These are phyloP conservation scores for Aspergillus chevalieri DNA, from an alignment of 2,329 filamentous ascomycete genomes.

Conservation along the genomic window DNA sequence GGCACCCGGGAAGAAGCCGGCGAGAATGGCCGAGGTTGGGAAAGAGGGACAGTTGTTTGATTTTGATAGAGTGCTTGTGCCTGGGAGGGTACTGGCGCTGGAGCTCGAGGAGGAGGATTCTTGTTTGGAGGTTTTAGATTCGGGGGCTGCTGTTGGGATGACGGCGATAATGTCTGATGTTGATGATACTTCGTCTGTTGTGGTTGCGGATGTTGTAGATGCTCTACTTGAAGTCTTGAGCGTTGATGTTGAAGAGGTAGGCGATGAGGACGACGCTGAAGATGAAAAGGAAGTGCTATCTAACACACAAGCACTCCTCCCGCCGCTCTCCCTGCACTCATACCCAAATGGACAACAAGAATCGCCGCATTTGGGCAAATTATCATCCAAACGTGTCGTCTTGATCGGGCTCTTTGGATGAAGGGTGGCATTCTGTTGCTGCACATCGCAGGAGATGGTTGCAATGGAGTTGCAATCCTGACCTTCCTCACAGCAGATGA, in stretches of 20 bases:
- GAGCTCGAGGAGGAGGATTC: conserved; percentile 13
- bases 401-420: conserved; percentile 35
- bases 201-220: neutral
- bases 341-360: conserved; percentile 45
- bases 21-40: conserved; percentile 36
- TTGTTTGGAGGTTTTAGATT: neutral
- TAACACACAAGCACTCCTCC: conserved; percentile 23
- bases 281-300: conserved; percentile 18
- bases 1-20: conserved; percentile 43
- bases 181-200: neutral
- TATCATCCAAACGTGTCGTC: conserved; percentile 36
- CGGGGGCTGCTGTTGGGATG: neutral
- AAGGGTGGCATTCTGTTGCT: conserved; percentile 34
- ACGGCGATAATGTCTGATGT: neutral
- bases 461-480: conserved; percentile 36
- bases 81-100: conserved; percentile 5
- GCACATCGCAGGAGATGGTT: conserved; percentile 39
- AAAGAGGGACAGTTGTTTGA: conserved; percentile 30
- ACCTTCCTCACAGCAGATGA: conserved; percentile 43
- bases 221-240: conserved; percentile 10
- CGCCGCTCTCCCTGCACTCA: conserved; percentile 36
- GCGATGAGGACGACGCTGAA: conserved; percentile 10
- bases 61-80: conserved; percentile 2
- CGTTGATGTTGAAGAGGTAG: conserved; percentile 14
- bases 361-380: conserved; percentile 37